These are phyloP conservation scores for Leishmania arabica DNA, from an alignment of 208 protist species.

Conservation along the genomic window DNA sequence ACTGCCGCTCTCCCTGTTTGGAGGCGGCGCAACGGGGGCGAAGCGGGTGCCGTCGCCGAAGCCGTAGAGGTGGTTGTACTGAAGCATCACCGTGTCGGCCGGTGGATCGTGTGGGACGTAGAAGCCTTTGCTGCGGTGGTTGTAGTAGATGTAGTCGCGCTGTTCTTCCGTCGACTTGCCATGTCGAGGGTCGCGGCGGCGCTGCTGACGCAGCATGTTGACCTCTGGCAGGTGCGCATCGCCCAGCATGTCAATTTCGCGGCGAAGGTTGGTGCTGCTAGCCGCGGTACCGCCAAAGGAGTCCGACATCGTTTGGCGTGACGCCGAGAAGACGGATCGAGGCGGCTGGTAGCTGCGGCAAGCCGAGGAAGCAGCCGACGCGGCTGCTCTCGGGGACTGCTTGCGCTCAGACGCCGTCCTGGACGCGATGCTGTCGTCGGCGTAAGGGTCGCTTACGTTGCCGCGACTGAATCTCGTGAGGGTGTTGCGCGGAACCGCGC, in stretches of 20 bases:
- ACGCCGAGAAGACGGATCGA: constrained; percentile 3
- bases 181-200: constrained; percentile 52
- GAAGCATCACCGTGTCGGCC: constrained; percentile 50
- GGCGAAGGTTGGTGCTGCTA: constrained; percentile 40
- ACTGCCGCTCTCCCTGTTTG: not conserved
- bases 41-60: constrained; percentile 84
- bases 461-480: constrained; percentile 6
- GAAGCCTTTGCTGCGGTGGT: constrained; percentile 85
- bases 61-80: constrained; percentile 88
- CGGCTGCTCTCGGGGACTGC: not conserved
- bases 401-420: not conserved
- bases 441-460: not conserved
- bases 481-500: constrained; percentile 38
- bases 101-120: constrained; percentile 71
- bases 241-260: constrained; percentile 67
- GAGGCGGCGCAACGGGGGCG: constrained; percentile 4
- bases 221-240: constrained; percentile 47
- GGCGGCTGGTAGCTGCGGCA: not conserved
- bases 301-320: not conserved
- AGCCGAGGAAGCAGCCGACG: not conserved
- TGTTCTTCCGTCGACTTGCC: constrained; percentile 34
- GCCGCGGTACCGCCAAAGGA: constrained; percentile 22
- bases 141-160: constrained; percentile 80
- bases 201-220: constrained; percentile 34
- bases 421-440: not conserved